Conservation (phyloP, 306 rosid species). For the Prosopis cineraria region DNA sequence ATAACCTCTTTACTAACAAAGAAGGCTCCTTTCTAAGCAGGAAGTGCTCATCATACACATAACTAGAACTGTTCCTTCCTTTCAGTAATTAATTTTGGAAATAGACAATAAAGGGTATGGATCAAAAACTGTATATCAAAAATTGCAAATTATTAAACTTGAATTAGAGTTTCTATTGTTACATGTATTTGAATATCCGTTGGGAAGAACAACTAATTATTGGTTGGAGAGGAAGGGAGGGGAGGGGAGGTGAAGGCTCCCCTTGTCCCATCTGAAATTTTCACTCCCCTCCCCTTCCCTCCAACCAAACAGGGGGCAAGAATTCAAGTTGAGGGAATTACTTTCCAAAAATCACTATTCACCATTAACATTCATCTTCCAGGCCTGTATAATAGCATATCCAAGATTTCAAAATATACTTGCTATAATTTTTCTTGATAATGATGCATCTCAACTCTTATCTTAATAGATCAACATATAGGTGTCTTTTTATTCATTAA, state of each 20-base stretch:
- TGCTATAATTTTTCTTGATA: background rate
- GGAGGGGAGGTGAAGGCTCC: too few species aligned
- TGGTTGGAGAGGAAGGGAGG: too few species aligned
- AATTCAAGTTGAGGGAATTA: constrained; percentile 2
- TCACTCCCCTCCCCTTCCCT: too few species aligned
- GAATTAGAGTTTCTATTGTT: background rate
- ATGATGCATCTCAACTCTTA: background rate
- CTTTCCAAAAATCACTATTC: constrained; percentile 4
- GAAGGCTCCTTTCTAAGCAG: background rate
- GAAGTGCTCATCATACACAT: background rate
- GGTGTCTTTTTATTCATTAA: background rate
- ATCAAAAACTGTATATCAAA: background rate
- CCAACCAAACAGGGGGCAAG: too few species aligned
- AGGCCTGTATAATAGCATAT: background rate
- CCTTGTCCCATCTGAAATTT: too few species aligned
- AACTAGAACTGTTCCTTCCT: background rate
- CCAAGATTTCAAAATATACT: background rate
- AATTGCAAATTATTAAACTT: background rate
- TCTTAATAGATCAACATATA: background rate
- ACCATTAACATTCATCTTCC: background rate
- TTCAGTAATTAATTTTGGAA: background rate
- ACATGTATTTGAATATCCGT: background rate
- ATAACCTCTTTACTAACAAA: background rate
- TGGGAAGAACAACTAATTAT: background rate
- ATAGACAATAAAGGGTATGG: background rate